Base-by-base conservation (phyloP, 2,329 filamentous ascomycete species). In the Pseudogymnoascus sp. region DNA sequence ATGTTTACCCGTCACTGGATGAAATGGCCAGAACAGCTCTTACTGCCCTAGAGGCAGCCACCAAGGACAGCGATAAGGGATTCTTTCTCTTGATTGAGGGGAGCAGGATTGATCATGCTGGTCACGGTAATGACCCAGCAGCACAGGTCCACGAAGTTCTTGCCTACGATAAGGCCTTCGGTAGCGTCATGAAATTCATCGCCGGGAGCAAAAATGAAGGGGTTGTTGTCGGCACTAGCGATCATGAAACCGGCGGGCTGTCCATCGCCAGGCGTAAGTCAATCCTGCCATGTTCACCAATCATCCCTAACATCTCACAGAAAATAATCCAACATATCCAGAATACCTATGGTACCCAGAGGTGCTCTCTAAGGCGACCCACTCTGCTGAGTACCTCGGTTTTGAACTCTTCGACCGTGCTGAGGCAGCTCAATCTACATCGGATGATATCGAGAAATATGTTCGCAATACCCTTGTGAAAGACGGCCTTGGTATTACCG, bases 71-170 rank as follows among this genome's bases (percentile, higher is more conserved):
- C 65, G 91, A 97, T 42, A 86, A 95, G 75, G 94, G 94, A 4
- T 99, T 97, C 80, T 99, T 99, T 77, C 80, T 99, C 69, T 96
- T 99, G 93, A 95, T 99, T 65, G 94, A 99, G 75, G 94, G 92
- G 4, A 96, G 91, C 69, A 84, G 94, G 42, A 97, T 99, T 69
- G 94, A 99, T 71, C 94, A 99, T 73, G 93, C 94, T 3, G 94
- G 92, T 5, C 90, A 94, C 72, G 84, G 83, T 66, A 94, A 94
- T 69, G 90, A 94, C 69, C 90, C 90, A 0, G 90, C 88, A 8
- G 89, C 90, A 0, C 90, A 94, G 71, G 90, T 93, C 9, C 87
- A 90, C 68, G 94, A 99, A 75, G 93, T 99, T 0, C 80, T 97
- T n/a, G 93, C 92, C 60, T 99, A 96, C 70, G 94, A 99, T 79